Base-by-base conservation (phyloP, 2,329 filamentous ascomycete genomes). In the Penicillium sp. region DNA sequence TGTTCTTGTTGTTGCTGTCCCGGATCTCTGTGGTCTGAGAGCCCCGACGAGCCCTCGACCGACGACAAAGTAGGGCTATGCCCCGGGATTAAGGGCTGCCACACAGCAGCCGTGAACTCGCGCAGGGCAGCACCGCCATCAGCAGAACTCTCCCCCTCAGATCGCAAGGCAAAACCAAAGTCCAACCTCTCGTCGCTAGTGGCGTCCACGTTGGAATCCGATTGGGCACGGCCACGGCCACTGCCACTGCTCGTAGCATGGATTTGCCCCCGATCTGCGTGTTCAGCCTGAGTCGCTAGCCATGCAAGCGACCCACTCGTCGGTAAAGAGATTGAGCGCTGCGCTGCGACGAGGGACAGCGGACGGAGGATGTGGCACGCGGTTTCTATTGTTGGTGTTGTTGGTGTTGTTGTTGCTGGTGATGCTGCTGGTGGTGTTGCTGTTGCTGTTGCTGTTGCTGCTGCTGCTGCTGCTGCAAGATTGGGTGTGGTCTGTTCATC, bases 231-330 rank as follows among this genome's bases (percentile, higher is more conserved):
- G 12, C 21, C 30, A 43, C 18, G 14, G 33, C 45, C 23, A 46
- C 21, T n/a, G 18, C 18, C 43, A 18, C 14, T 26, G 46, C 21
- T 18, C 14, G 3, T 3, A 14, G 12, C 12, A 14, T 35, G 12
- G 11, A 21, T 33, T 48, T 47, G 56, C 46, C 45, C 43, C 35
- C 33, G 43, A 40, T 55, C 52, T 55, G 52, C 52, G 48, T 45
- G 56, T 21, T 46, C 47, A 26, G 16, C 43, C 23, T 55, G 52
- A 24, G 48, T 55, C 43, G 59, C 52, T 52, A 54, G 46, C 50
- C 28, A 54, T 50, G 59, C 56, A 52, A 59, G 48, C 14, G 57
- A 47, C 38, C 58, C 58, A 35, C 58, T 60, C 42, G 43, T 60
- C 46, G 59, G 56, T 46, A 59, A 28, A 54, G 23, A 42, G 46